Conservation (phyloP, 129 eudicot genomes). For the Glebionis coronaria region DNA sequence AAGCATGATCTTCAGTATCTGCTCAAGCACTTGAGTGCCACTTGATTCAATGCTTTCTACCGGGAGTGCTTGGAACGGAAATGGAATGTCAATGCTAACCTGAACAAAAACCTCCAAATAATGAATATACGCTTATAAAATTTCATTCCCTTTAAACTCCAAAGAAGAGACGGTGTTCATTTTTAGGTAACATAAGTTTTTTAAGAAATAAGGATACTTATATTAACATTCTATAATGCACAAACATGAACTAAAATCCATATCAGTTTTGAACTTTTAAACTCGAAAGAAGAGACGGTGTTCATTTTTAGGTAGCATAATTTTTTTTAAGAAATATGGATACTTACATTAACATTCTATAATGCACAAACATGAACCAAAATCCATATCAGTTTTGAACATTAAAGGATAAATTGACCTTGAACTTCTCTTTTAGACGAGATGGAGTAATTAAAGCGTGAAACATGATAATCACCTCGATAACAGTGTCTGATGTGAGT, state of each 20-base stretch:
- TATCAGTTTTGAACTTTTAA: not conserved
- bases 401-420: not conserved
- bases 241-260: not conserved
- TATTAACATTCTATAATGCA: not conserved
- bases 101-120: conserved; percentile 25
- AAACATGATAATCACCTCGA: conserved; percentile 50
- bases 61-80: conserved; percentile 87
- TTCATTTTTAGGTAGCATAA: no score
- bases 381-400: not conserved
- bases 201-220: no score
- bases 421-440: not conserved
- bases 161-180: no score
- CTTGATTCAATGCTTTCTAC: conserved; percentile 70
- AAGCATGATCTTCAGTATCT: conserved; percentile 83
- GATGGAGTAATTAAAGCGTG: not conserved
- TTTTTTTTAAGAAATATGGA: no score
- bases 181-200: no score
- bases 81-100: conserved; percentile 92
- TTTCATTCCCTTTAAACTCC: no score
- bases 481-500: conserved; percentile 82
- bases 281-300: no score
- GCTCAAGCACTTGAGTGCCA: conserved; percentile 92
- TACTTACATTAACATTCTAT: not conserved
- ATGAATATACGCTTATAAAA: not conserved
- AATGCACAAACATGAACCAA: not conserved